Conservation (phyloP, 1,284 basidiomycete genomes). For the Meira nashicola region DNA sequence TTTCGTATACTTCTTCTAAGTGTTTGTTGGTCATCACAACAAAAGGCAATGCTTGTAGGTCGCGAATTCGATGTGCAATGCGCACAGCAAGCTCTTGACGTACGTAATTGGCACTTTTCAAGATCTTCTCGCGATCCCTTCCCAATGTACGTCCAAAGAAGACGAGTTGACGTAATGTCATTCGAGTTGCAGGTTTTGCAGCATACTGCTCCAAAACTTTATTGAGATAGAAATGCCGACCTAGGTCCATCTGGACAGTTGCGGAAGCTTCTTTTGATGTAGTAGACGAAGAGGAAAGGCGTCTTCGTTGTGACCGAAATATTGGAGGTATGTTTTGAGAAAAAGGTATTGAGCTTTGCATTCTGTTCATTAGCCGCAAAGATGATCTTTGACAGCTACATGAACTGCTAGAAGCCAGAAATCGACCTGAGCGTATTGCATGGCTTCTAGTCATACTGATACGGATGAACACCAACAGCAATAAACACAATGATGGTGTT, state of each 20-base stretch:
- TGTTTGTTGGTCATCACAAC: constrained; percentile 81
- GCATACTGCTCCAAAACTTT: constrained; percentile 76
- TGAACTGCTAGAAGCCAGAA: too few relatives aligned
- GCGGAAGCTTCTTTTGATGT: background rate
- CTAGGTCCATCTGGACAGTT: constrained; percentile 21
- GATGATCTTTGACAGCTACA: too few relatives aligned
- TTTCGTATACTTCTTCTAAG: constrained; percentile 71
- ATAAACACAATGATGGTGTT: too few relatives aligned
- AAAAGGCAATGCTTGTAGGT: constrained; percentile 79
- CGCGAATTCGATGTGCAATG: constrained; percentile 78
- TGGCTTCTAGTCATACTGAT: background rate
- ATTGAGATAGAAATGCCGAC: constrained; percentile 74
- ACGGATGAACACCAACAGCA: background rate
- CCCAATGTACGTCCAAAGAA: constrained; percentile 43
- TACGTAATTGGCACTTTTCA: constrained; percentile 73
- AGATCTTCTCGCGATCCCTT: constrained; percentile 34
- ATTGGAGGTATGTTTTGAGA: background rate
- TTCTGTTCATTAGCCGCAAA: too few relatives aligned
- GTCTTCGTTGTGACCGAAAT: background rate
- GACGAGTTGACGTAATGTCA: constrained; percentile 77
- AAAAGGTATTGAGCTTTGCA: too few relatives aligned
- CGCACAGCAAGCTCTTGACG: constrained; percentile 80
- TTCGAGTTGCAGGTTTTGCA: constrained; percentile 65
- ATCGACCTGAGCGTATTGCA: background rate
- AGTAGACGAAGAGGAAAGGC: background rate